phyloP scores from a whole-genome alignment of 345 rosid genomes.

The thale cress (Arabidopsis thaliana) region DNA sequence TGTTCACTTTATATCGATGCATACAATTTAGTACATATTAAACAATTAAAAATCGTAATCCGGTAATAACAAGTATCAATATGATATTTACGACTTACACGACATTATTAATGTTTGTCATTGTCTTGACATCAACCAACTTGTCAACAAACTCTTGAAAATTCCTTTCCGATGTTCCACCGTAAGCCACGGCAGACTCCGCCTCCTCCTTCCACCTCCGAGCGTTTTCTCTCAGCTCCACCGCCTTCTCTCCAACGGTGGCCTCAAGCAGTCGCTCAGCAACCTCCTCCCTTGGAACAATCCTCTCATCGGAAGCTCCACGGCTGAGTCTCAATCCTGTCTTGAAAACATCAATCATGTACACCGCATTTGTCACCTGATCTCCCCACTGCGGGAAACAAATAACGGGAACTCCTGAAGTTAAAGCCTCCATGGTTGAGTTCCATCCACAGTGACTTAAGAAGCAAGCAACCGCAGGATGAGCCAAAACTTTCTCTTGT shows the following conservation, averaged over 20 bases:
- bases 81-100: neutral
- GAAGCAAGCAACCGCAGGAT: constrained; percentile 36
- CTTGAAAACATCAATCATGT: constrained; percentile 64
- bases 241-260: constrained; percentile 58
- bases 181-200: constrained; percentile 60
- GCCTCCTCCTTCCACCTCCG: constrained; percentile 66
- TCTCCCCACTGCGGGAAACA: constrained; percentile 85
- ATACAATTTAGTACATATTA: neutral
- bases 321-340: constrained; percentile 67
- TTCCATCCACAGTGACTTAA: constrained; percentile 42
- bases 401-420: constrained; percentile 66
- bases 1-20: too few species aligned
- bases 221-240: constrained; percentile 56
- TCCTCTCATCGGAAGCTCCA: constrained; percentile 59
- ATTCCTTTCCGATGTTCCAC: constrained; percentile 69
- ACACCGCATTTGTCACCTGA: constrained; percentile 75
- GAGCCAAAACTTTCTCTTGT: constrained; percentile 37
- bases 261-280: constrained; percentile 60
- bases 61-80: neutral
- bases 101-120: neutral
- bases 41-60: neutral
- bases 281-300: constrained; percentile 59
- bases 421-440: constrained; percentile 63
- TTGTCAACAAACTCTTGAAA: constrained; percentile 64
- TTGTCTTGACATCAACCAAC: constrained; percentile 26